Evolutionary conservation across 169 alveolate species (phyloP).

Genomic region (Cryptosporidium xiaoi): DNA sequence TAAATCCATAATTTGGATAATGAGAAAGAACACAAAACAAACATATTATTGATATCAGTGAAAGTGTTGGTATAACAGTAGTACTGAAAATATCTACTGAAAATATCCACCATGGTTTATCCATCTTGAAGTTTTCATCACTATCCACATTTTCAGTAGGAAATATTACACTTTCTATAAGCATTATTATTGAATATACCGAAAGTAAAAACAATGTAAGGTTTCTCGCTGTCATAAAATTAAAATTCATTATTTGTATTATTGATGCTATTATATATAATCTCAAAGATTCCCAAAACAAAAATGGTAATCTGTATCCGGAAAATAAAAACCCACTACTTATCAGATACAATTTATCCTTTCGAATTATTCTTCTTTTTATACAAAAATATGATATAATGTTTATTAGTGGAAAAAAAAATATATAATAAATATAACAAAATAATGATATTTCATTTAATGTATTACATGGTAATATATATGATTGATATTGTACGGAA

Average conservation of each 20-base stretch:
- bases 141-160: conserved; percentile 30
- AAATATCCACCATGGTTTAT: conserved; percentile 68
- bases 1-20: conserved; percentile 24
- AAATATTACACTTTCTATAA: conserved; percentile 45
- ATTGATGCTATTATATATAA: conserved; percentile 7
- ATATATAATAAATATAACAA: conserved; percentile 25
- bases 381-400: conserved; percentile 7
- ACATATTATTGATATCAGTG: conserved; percentile 9
- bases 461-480: conserved; percentile 39
- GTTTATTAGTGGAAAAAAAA: conserved; percentile 48
- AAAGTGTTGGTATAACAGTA: not conserved
- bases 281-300: conserved; percentile 61
- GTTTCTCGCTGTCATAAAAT: conserved; percentile 19
- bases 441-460: conserved; percentile 2
- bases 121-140: conserved; percentile 31
- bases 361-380: conserved; percentile 18
- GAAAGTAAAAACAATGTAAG: conserved; percentile 37
- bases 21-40: conserved; percentile 30
- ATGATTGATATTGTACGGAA: conserved; percentile 25
- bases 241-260: conserved; percentile 21
- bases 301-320: conserved; percentile 33
- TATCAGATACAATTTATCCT: conserved; percentile 20
- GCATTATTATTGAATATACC: conserved; percentile 11
- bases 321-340: conserved; percentile 69
- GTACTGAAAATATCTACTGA: conserved; percentile 1